Percentiles rank a stretch among this genome's conserved stretches.
These are phyloP conservation scores for Verticillium tricorpus DNA, from an alignment of 2,329 filamentous ascomycete species.

Conservation along the genomic window DNA sequence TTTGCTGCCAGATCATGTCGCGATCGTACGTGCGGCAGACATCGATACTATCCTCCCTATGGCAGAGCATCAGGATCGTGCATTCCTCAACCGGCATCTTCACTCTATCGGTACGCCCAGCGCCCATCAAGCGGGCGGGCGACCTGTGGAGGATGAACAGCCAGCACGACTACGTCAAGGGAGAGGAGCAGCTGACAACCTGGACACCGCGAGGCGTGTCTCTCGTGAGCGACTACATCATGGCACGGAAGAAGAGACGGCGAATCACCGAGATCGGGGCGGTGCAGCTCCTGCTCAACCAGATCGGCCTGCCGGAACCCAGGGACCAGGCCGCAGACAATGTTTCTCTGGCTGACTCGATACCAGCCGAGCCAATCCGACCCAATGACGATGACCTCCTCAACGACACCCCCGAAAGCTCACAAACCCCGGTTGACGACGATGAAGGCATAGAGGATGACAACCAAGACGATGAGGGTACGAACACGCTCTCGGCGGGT, in stretches of 20 bases:
- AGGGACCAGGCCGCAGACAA: slow-evolving; percentile 24
- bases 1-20: slow-evolving; percentile 79
- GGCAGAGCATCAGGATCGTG: slow-evolving; percentile 79
- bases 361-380: slow-evolving; percentile 34
- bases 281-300: slow-evolving; percentile 61
- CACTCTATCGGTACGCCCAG: slow-evolving; percentile 78
- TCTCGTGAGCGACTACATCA: slow-evolving; percentile 82
- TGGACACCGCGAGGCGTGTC: slow-evolving; percentile 91
- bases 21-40: slow-evolving; percentile 80
- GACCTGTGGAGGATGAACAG: slow-evolving; percentile 97
- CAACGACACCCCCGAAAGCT: slow-evolving; percentile 51
- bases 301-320: slow-evolving; percentile 46
- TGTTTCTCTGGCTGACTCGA: slow-evolving; percentile 30
- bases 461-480: slow-evolving; percentile 17
- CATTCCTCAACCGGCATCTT: slow-evolving; percentile 85
- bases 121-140: slow-evolving; percentile 83
- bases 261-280: slow-evolving; percentile 78
- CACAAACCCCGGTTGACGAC: slow-evolving; percentile 34
- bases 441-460: slow-evolving; percentile 18
- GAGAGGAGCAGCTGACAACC: slow-evolving; percentile 77
- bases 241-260: slow-evolving; percentile 66
- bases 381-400: slow-evolving; percentile 53
- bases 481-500: slow-evolving; percentile 13
- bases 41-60: slow-evolving; percentile 82
- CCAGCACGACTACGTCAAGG: slow-evolving; percentile 91